A percentile compares a stretch with the other conserved stretches of the same genome.
Conservation (phyloP, 345 rosid genomes). For the Aquilaria sinensis region DNA sequence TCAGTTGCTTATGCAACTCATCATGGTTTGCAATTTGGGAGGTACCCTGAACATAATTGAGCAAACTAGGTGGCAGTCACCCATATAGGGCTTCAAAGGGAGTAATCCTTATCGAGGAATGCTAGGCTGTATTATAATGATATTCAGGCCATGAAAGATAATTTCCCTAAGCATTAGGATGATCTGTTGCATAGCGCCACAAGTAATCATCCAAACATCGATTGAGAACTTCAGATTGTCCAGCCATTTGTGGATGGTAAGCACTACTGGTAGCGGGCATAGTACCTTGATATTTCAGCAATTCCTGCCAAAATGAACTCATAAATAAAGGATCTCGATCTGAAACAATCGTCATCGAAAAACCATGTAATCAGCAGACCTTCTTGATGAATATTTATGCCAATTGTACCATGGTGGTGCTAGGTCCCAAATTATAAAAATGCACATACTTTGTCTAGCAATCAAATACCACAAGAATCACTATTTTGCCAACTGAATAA, state of each 20-base stretch:
- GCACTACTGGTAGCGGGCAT: not conserved
- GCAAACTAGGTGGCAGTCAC: too few species aligned
- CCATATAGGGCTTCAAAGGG: too few species aligned
- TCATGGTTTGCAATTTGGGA: too few species aligned
- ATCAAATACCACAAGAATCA: not conserved
- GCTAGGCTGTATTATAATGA: too few species aligned
- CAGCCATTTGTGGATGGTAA: not conserved
- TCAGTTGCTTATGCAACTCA: too few species aligned
- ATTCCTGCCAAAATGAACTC: not conserved
- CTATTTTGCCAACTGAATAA: not conserved
- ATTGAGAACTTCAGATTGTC: not conserved
- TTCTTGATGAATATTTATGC: not conserved
- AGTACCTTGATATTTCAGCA: not conserved
- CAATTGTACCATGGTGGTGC: not conserved
- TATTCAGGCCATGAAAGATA: not conserved
- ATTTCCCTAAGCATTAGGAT: not conserved
- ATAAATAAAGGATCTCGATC: not conserved
- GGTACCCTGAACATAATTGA: too few species aligned
- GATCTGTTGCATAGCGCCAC: not conserved
- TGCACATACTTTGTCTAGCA: not conserved
- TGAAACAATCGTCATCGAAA: not conserved
- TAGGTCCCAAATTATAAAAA: not conserved
- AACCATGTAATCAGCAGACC: not conserved
- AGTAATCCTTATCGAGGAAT: too few species aligned
- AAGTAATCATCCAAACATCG: not conserved